Conservation (phyloP, 768 basidiomycete species). For the Tremella mesenterica region DNA sequence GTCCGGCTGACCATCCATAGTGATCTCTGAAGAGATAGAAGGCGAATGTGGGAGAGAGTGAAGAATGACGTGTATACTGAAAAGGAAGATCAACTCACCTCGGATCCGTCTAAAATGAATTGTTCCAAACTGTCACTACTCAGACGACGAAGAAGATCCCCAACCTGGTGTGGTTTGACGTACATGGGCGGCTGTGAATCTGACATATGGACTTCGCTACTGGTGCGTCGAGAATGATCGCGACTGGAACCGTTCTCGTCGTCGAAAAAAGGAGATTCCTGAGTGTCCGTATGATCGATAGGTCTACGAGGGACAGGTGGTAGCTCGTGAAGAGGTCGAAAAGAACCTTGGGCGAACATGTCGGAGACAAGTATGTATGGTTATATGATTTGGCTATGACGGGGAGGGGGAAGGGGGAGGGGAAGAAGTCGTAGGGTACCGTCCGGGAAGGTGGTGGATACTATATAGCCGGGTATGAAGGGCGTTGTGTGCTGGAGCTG, state of each 20-base stretch:
- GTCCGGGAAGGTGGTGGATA: too few relatives aligned
- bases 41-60: too few relatives aligned
- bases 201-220: background rate
- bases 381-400: too few relatives aligned
- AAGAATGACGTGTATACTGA: too few relatives aligned
- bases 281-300: background rate
- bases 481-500: too few relatives aligned
- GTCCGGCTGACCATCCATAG: too few relatives aligned
- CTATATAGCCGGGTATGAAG: too few relatives aligned
- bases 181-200: background rate
- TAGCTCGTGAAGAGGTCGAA: constrained; percentile 13
- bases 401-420: too few relatives aligned
- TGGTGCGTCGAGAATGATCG: background rate
- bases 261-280: constrained; percentile 2
- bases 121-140: background rate
- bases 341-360: constrained; percentile 26
- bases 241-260: background rate
- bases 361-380: too few relatives aligned
- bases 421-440: too few relatives aligned
- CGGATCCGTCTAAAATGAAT: too few relatives aligned
- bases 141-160: background rate
- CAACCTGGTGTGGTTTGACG: background rate
- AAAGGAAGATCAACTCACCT: background rate
- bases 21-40: too few relatives aligned
- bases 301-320: background rate